Conservation (phyloP, 1,284 basidiomycete species). For the Singerocomus inundabilis region DNA sequence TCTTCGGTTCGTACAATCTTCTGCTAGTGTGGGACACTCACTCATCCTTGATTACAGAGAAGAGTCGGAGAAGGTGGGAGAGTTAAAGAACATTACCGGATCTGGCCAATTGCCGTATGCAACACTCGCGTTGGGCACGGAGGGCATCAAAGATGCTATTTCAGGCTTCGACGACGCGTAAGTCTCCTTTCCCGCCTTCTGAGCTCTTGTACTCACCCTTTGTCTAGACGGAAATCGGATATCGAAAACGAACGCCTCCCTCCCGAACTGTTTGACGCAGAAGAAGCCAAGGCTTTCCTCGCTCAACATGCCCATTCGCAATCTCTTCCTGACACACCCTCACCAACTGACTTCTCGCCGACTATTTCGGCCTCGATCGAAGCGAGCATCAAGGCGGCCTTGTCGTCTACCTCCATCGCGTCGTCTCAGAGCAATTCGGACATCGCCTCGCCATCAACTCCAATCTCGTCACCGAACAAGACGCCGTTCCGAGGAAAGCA, state of each 20-base stretch:
- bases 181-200: constrained; percentile 35
- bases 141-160: constrained; percentile 96
- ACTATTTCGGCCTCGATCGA: constrained; percentile 44
- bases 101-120: constrained; percentile 83
- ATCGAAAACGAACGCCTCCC: constrained; percentile 98
- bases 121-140: constrained; percentile 84
- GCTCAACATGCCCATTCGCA: constrained; percentile 44
- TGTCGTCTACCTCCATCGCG: constrained; percentile 41
- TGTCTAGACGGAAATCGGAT: constrained; percentile 86
- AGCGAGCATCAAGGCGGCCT: constrained; percentile 44
- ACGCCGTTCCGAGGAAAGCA: constrained; percentile 75
- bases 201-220: background rate
- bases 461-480: constrained; percentile 34
- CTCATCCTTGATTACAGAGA: constrained; percentile 54
- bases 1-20: constrained; percentile 64
- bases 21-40: background rate
- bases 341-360: constrained; percentile 44
- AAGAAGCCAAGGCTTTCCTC: constrained; percentile 59
- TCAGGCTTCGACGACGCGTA: constrained; percentile 94
- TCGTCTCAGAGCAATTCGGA: constrained; percentile 27
- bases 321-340: constrained; percentile 50
- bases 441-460: constrained; percentile 20
- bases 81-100: constrained; percentile 89
- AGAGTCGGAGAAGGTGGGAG: constrained; percentile 96
- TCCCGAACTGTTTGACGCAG: constrained; percentile 91